phyloP scores from a whole-genome alignment of 2,329 filamentous ascomycete species.

The Atkinsonella hypoxylon region DNA sequence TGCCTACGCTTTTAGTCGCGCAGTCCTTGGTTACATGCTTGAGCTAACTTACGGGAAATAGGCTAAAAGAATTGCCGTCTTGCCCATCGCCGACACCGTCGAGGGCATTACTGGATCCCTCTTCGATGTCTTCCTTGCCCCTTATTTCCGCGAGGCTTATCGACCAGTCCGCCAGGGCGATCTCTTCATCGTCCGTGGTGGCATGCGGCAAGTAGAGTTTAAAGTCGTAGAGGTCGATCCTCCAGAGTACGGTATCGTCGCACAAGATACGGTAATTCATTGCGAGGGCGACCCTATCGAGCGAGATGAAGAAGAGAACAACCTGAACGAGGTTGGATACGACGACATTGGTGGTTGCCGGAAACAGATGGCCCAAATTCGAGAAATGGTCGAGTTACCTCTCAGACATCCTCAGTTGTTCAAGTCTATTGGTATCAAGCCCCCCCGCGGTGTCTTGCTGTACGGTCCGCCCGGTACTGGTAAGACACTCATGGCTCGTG shows the following conservation, averaged over 20 bases:
- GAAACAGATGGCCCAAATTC: conserved; percentile 99
- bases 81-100: conserved; percentile 95
- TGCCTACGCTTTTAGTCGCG: no score
- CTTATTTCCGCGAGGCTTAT: conserved; percentile 99
- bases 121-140: conserved; percentile 97
- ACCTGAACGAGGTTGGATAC: conserved; percentile 97
- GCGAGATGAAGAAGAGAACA: conserved; percentile 97
- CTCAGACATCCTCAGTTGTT: conserved; percentile 96
- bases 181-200: conserved; percentile 91
- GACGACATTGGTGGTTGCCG: conserved; percentile 98
- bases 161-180: conserved; percentile 94
- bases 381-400: conserved; percentile 94
- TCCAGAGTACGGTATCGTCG: conserved; percentile 96
- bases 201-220: conserved; percentile 98
- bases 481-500: conserved; percentile 98
- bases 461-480: conserved; percentile 95
- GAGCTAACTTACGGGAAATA: conserved; percentile 21
- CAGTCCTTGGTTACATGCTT: no score
- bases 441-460: conserved; percentile 92
- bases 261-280: conserved; percentile 97
- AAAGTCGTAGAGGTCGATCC: conserved; percentile 99
- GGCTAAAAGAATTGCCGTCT: conserved; percentile 97
- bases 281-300: conserved; percentile 82
- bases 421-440: conserved; percentile 99
- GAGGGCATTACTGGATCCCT: conserved; percentile 95